Evolutionary conservation across 192 early-diverging fungal genomes (phyloP).

Genomic region (Coemansia sp.): DNA sequence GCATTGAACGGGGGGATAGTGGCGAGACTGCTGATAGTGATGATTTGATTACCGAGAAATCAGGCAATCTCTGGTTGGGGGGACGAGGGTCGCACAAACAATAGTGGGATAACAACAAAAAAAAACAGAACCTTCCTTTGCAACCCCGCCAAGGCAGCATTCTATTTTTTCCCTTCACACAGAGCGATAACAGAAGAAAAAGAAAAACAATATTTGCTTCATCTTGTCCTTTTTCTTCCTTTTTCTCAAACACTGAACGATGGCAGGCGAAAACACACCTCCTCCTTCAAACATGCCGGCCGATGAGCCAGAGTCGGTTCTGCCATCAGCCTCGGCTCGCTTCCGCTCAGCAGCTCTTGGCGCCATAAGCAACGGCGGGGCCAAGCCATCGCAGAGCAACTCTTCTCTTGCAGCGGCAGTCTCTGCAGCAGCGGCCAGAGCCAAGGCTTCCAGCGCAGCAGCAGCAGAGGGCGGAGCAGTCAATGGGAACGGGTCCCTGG

Average conservation of each 20-base stretch:
- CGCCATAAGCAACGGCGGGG: conserved; percentile 12
- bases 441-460: neutral
- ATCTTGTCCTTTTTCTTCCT: neutral
- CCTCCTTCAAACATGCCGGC: neutral
- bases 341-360: conserved; percentile 29
- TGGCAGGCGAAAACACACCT: neutral
- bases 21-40: too few species aligned
- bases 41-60: too few species aligned
- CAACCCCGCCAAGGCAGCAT: too few species aligned
- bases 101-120: too few species aligned
- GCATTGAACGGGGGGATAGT: too few species aligned
- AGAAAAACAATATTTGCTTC: too few species aligned
- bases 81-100: too few species aligned
- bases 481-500: neutral
- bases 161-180: too few species aligned
- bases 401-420: neutral
- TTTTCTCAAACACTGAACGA: neutral
- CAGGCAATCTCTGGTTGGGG: too few species aligned
- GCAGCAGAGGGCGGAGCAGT: neutral
- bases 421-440: neutral
- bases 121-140: too few species aligned
- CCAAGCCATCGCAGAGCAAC: conserved; percentile 2
- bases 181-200: too few species aligned
- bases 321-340: conserved; percentile 16
- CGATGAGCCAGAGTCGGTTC: neutral